Evolutionary conservation across 169 alveolate species (phyloP), one percentile per base, ranked within the genome.

Genomic region (Plasmodium coatneyi): DNA sequence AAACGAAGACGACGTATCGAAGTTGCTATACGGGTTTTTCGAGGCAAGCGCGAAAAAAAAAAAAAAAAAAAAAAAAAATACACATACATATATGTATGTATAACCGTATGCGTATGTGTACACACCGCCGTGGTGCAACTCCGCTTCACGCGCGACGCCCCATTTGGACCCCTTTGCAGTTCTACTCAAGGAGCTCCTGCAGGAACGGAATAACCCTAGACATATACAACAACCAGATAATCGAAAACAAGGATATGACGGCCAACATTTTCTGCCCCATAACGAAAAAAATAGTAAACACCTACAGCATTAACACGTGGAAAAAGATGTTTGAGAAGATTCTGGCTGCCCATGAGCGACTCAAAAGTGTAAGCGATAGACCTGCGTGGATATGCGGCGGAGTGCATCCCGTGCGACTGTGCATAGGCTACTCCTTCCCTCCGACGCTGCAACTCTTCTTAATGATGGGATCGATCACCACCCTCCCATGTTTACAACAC

Each of bases 241-340:
- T 86, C 80, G 93, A 86, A 36, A 86, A 86, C 32, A 86, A 86
- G 49, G 93, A 86, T 76, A 86, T 86, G 93, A 86, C 93, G 16
- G 93, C 93, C 14, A 86, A 86, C 36, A 70, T 86, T n/a, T 86
- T 74, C 66, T 86, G 93, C 52, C 93, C 93, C 22, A 86, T 86
- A 74, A 86, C 93, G 70, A 86, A 72, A 72, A 86, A 76, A 86
- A 86, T 86, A 5, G 93, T 86, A 52, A 86, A 86, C 70, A 76
- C 93, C 1, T 86, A 86, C 43, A 86, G 93, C 84, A 86, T 86
- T n/a, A 86, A 86, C 30, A 86, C 93, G 14, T 86, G 93, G 93
- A 86, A 76, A 28, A 86, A 86, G 66, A 86, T 86, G 80, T 86
- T 74, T 30, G 79, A 86, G 41, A 86, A 86, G 22, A 74, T 86